Base-by-base conservation (phyloP, 2,329 filamentous ascomycete genomes). In the Laburnicola sp. region DNA sequence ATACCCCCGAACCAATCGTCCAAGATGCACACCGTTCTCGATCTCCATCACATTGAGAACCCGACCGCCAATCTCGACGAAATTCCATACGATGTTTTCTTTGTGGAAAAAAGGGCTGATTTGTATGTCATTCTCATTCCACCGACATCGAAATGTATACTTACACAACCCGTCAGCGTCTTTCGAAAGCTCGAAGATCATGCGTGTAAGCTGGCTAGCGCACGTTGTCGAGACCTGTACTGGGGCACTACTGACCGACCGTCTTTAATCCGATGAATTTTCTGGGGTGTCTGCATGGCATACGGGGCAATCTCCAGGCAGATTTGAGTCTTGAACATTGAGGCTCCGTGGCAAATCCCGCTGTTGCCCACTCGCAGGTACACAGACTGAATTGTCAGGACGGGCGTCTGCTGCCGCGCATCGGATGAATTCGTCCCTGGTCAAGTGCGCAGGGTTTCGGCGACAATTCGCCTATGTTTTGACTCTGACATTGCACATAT, bases 21-120 rank as follows among this genome's bases (percentile, higher is more conserved):
- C 57, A 54, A 50, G 38, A 58, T 62, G 58, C 63, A 66, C 62
- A 59, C 63, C 50, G 60, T 63, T 62, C 58, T 66, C 47, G 60
- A 64, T 58, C 49, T 66, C 57, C 49, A 63, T 51, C 62, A 53
- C 51, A 62, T 62, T 57, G 58, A 55, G 51, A 54, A 62, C 58
- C 62, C 62, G 55, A 54, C 53, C 59, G 55, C 61, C 51, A 51
- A 64, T 58, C 57, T 59, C 45, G 54, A 59, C 40, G 57, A 58
- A 44, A 53, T 66, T 55, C 50, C 59, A 48, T 56, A 62, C 43
- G 48, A 66, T 56, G 60, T 65, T 48, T 64, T 61, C 45, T 44
- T 61, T 57, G 59, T 64, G 11, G 44, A 34, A 50, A 54, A 44
- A 37, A 38, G 41, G n/a, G 40, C 23, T 7, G 41, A 50, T 21